Conservation (phyloP, 129 eudicot genomes). For the Mikania micrantha region DNA sequence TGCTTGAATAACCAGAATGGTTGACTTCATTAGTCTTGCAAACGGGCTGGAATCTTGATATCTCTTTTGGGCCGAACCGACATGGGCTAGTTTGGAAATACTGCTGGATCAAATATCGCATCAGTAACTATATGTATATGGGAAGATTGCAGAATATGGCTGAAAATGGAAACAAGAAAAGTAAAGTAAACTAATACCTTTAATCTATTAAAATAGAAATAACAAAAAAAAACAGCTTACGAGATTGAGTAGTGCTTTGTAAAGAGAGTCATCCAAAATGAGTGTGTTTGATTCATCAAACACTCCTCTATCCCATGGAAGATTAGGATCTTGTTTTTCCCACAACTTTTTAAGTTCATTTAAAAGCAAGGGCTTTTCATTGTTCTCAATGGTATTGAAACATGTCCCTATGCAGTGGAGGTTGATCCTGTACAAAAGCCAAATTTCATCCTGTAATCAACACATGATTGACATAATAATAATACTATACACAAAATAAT, state of each 20-base stretch:
- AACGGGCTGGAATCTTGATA: too few relatives aligned
- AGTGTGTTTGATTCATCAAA: conserved; percentile 67
- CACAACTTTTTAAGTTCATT: conserved; percentile 76
- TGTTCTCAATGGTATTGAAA: conserved; percentile 52
- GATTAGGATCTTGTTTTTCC: conserved; percentile 57
- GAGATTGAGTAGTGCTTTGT: conserved; percentile 67
- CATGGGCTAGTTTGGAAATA: too few relatives aligned
- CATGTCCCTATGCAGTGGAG: conserved; percentile 67
- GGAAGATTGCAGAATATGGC: conserved; percentile 43
- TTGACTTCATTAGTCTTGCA: too few relatives aligned
- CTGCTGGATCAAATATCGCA: too few relatives aligned
- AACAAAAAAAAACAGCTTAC: conserved; percentile 28
- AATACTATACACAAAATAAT: neutral
- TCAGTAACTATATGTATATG: conserved; percentile 25
- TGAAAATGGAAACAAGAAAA: conserved; percentile 12
- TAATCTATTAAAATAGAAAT: neutral
- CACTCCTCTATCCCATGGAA: conserved; percentile 67
- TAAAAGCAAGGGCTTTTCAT: conserved; percentile 49
- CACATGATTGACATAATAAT: conserved; percentile 7
- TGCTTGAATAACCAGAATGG: too few relatives aligned
- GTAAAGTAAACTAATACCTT: conserved; percentile 6
- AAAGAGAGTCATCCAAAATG: conserved; percentile 73
- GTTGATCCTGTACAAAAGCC: conserved; percentile 59
- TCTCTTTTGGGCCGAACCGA: too few relatives aligned
- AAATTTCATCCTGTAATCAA: conserved; percentile 9